Conservation (phyloP, 495 filamentous ascomycete genomes). For the Neurospora intermedia region DNA sequence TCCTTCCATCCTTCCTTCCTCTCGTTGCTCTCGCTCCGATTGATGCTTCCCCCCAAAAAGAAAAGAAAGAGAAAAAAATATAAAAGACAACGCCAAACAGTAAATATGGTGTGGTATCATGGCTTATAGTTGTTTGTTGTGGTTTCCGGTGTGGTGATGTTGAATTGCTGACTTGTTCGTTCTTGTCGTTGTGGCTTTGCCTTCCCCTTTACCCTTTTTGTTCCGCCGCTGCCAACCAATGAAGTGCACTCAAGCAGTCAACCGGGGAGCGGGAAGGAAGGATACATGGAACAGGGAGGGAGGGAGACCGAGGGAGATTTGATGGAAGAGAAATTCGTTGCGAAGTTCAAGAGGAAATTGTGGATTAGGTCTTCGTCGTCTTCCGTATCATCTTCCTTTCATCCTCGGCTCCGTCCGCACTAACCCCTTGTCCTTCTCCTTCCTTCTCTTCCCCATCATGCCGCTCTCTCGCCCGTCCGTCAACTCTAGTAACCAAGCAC, state of each 20-base stretch:
- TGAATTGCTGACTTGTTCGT: not conserved
- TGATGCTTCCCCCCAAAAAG: not conserved
- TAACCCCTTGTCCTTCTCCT: not conserved
- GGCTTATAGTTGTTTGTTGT: not conserved
- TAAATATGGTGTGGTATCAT: slow-evolving; percentile 30
- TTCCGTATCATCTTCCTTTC: not conserved
- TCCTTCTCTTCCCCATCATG: not conserved
- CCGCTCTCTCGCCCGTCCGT: not conserved
- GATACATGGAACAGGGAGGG: not conserved
- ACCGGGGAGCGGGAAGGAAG: not conserved
- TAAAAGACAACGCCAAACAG: slow-evolving; percentile 13
- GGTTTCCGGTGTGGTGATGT: not conserved
- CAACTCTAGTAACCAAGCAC: not conserved
- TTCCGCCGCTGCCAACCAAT: not conserved
- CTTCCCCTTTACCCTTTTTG: not conserved
- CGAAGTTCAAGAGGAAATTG: not conserved
- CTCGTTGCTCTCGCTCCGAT: not conserved
- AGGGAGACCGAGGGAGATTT: not conserved
- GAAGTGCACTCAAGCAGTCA: not conserved
- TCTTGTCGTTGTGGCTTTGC: not conserved
- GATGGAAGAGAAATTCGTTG: not conserved
- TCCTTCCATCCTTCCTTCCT: not conserved
- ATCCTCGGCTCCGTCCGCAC: not conserved
- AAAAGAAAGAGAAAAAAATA: not conserved
- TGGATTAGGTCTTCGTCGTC: not conserved